Conservation (phyloP, 2,329 filamentous ascomycete genomes). For the Arthrocladium fulminans region DNA sequence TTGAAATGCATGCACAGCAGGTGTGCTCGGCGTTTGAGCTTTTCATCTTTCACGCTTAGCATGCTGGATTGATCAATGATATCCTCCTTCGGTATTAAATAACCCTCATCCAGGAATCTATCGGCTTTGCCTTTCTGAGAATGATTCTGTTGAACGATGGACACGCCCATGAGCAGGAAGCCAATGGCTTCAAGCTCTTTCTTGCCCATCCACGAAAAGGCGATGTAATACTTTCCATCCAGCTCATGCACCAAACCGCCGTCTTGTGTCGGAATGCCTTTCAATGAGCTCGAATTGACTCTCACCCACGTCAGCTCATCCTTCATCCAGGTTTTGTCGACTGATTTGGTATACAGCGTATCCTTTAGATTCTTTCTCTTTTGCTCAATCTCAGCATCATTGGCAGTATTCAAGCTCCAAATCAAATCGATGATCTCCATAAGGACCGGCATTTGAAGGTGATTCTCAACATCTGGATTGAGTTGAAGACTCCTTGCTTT, state of each 20-base stretch:
- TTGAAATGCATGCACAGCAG: conserved; percentile 57
- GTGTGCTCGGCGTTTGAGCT: conserved; percentile 49
- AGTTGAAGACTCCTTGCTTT: conserved; percentile 52
- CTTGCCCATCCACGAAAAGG: conserved; percentile 52
- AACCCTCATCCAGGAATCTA: conserved; percentile 49
- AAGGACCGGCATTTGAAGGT: conserved; percentile 50
- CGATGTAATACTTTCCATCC: conserved; percentile 39
- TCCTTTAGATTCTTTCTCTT: conserved; percentile 51
- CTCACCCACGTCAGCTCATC: conserved; percentile 42
- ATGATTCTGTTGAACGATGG: conserved; percentile 48
- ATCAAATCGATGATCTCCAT: conserved; percentile 54
- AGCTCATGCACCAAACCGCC: conserved; percentile 36
- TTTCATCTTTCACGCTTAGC: conserved; percentile 18
- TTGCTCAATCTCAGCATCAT: conserved; percentile 41
- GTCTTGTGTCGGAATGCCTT: conserved; percentile 20
- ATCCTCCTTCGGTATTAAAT: conserved; percentile 40
- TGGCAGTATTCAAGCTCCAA: conserved; percentile 44
- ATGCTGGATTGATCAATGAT: conserved; percentile 23
- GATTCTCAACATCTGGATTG: conserved; percentile 40
- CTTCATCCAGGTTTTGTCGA: conserved; percentile 38
- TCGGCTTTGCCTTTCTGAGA: conserved; percentile 46
- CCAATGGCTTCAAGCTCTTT: conserved; percentile 52
- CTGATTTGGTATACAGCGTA: conserved; percentile 41
- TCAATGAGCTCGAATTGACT: conserved; percentile 28
- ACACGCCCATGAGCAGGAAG: conserved; percentile 50